Conservation (phyloP, 129 eudicot species). For the Heracleum sosnowskyi region DNA sequence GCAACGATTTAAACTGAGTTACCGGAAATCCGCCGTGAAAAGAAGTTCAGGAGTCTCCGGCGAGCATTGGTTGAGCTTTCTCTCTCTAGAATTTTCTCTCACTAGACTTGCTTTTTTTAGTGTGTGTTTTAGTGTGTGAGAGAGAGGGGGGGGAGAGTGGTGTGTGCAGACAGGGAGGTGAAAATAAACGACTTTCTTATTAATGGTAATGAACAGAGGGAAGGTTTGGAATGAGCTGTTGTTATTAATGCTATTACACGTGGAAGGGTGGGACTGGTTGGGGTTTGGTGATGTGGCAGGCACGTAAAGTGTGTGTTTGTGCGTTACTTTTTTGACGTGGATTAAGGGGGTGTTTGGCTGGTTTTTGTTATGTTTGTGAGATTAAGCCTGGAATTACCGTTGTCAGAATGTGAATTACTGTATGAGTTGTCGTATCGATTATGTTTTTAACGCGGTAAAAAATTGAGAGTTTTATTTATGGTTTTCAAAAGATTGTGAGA, state of each 20-base stretch:
- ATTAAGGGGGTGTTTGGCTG: neutral
- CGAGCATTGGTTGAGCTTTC: neutral
- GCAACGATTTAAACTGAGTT: neutral
- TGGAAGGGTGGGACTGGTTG: neutral
- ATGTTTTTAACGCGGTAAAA: too few species aligned
- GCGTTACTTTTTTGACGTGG: constrained; percentile 7
- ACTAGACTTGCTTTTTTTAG: neutral
- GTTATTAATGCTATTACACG: neutral
- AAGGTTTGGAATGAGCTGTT: neutral
- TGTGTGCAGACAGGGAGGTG: neutral
- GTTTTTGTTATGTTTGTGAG: neutral
- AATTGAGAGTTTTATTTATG: too few species aligned
- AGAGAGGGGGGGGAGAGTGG: neutral
- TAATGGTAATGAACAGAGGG: neutral
- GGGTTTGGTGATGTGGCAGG: neutral
- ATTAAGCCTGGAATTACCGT: too few species aligned
- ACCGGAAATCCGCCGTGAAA: neutral
- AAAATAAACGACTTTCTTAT: constrained; percentile 6
- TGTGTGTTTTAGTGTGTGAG: neutral
- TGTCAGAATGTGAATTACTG: too few species aligned
- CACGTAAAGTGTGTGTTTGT: neutral
- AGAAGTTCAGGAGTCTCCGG: neutral
- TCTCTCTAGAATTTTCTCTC: constrained; percentile 1
- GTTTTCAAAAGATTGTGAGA: too few species aligned
- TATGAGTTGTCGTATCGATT: too few species aligned